Evolutionary conservation across 805 yeast genomes (phyloP), one percentile per base, ranked within the genome.

Genomic region (Starmerella kuoi): DNA sequence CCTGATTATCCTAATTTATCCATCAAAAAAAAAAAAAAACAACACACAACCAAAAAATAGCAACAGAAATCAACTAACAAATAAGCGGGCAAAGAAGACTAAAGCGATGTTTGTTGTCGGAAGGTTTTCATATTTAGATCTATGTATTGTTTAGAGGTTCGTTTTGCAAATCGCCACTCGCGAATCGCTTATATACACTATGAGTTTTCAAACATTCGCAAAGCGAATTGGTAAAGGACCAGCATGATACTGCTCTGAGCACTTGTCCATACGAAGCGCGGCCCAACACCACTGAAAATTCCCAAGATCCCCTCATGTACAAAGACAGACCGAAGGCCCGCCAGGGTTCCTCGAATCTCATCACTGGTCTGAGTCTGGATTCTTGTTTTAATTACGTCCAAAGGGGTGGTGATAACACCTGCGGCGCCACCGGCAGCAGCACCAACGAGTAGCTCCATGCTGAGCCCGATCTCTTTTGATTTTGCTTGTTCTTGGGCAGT

Each of bases 361-460:
- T 46, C 49, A 20, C 45, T 50, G 2, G 58, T 75, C 54, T 87
- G 91, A 1, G 98, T 91, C 63, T 91, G 99, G 37, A 86, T 75
- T 55, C 97, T 69, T 1, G 96, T 87, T 61, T 87, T 87, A 32
- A 87, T 76, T 26, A 87, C 96, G 56, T 87, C 96, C 49, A 84
- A 62, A 1, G 96, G 96, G 0, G 96, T 87, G 0, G 96, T 87
- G 18, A 87, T 55, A 1, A 74, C 69, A 1, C 96, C 96, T 0
- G 95, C 94, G 22, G 86, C 62, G 0, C 95, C 95, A 51, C 96
- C 96, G 2, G 98, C 97, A 0, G 84, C 77, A 1, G 95, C 97
- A 42, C 99, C 99, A 0, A 95, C 86, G 12, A 72, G 47, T 22
- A 91, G 65, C 61, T 91, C 98, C 31, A 71, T 60, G 4, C 67